Evolutionary conservation across 2,329 filamentous ascomycete genomes (phyloP), one percentile per base, ranked within the genome.

Genomic region (Aspergillus sp.): DNA sequence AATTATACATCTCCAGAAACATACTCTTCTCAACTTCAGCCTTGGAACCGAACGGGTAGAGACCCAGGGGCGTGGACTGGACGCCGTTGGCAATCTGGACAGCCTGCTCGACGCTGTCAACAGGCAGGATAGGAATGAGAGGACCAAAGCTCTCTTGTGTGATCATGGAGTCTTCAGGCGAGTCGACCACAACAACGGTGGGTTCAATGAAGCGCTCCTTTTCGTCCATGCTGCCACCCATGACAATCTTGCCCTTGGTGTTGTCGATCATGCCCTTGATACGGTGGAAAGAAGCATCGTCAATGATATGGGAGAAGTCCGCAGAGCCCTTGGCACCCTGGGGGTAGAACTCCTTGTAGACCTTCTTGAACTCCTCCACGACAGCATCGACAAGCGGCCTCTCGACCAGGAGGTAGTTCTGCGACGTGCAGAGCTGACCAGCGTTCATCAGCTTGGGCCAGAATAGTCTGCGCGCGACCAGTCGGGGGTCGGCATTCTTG

Each of bases 221-320:
- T 73, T 91, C 88, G 74, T 98, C 92, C 80, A 90, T 88, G 57
- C 88, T 87, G 52, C 95, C 95, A 55, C 95, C 95, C 70, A 96
- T 80, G 52, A 98, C 82, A 65, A 99, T 92, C 79, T 91, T 90
- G 75, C 95, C 95, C 63, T 85, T 85, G 58, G 87, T 90, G 59
- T 87, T 84, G 74, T 97, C 92, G n/a, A 99, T 81, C 91, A 98
- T 92, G 70, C 87, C 87, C 85, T 95, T 96, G 68, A 98, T 84
- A 39, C 94, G 88, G 63, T 86, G 81, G 78, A 94, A 98, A 68
- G 95, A 88, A 45, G 84, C 80, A 66, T 86, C 82, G 77, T 96
- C 97, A 77, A 96, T 84, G 66, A 99, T 91, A 61, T 90, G 89
- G 19, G 84, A 84, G 71, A 89, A 92, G 74, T 97, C 93, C 1